These are phyloP conservation scores for Pneumocystis jirovecii DNA, from an alignment of 1,139 yeast species.

Conservation along the genomic window DNA sequence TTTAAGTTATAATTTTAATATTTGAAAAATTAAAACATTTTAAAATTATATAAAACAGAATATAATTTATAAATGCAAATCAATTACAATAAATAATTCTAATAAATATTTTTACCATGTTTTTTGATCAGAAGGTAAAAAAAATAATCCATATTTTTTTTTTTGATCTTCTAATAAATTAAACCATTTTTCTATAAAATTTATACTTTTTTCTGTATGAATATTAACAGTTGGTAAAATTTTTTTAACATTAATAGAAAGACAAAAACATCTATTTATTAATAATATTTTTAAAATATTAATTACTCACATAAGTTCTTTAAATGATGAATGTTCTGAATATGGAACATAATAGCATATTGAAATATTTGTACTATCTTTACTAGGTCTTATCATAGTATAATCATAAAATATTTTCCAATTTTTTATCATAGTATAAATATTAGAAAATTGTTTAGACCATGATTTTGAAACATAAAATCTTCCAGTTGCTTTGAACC, in stretches of 20 bases:
- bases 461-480: constrained; percentile 29
- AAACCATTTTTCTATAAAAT: constrained; percentile 17
- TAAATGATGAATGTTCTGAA: constrained; percentile 71
- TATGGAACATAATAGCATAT: constrained; percentile 46
- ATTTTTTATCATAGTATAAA: constrained; percentile 14
- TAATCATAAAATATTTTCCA: constrained; percentile 10
- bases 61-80: no score
- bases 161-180: constrained; percentile 14
- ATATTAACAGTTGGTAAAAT: constrained; percentile 70
- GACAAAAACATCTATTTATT: constrained; percentile 55
- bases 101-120: neutral
- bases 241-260: constrained; percentile 33
- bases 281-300: constrained; percentile 28
- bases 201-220: constrained; percentile 16
- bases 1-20: no score
- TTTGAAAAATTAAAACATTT: no score
- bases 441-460: constrained; percentile 13
- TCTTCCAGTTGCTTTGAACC: constrained; percentile 82
- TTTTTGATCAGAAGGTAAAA: neutral
- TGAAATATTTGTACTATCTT: constrained; percentile 15
- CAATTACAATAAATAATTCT: neutral
- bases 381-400: constrained; percentile 13
- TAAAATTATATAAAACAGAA: no score
- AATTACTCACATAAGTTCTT: neutral
- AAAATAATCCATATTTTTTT: constrained; percentile 11